phyloP scores from a whole-genome alignment of 306 rosid species.

The Vachellia pachyceras region DNA sequence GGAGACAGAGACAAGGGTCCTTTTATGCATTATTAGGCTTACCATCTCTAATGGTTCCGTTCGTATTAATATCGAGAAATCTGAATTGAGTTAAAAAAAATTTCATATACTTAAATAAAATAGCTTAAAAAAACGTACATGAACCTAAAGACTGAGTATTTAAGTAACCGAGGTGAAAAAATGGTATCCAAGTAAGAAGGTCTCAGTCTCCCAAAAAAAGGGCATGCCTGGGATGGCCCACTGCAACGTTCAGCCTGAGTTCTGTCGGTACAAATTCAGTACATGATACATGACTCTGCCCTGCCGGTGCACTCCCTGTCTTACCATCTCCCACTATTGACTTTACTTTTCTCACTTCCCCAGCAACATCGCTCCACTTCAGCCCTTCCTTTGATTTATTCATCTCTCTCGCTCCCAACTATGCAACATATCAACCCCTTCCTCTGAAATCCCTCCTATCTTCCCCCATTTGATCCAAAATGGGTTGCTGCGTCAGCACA shows the following conservation, averaged over 20 bases:
- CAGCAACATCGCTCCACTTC: not conserved
- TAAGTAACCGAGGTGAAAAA: too few relatives aligned
- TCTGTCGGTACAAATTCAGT: not conserved
- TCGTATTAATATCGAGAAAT: too few relatives aligned
- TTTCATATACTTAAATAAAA: too few relatives aligned
- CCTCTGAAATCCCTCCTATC: conserved; percentile 32
- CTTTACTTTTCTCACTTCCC: not conserved
- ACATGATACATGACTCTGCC: not conserved
- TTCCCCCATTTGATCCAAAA: conserved; percentile 33
- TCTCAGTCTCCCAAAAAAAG: too few relatives aligned
- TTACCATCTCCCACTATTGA: not conserved
- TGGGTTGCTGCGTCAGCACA: conserved; percentile 88
- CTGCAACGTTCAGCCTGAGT: not conserved
- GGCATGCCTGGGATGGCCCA: not conserved
- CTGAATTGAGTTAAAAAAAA: too few relatives aligned
- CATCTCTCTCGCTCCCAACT: conserved; percentile 32
- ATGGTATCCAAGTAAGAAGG: too few relatives aligned
- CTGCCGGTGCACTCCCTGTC: not conserved
- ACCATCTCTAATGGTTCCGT: too few relatives aligned
- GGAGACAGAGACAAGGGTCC: too few relatives aligned
- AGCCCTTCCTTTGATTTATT: conserved; percentile 54
- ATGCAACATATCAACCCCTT: conserved; percentile 29
- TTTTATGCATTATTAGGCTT: too few relatives aligned
- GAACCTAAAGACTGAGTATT: too few relatives aligned
- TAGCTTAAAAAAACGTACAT: too few relatives aligned